Evolutionary conservation across 2,329 filamentous ascomycete species (phyloP).

Genomic region (Aspergillus neotritici): DNA sequence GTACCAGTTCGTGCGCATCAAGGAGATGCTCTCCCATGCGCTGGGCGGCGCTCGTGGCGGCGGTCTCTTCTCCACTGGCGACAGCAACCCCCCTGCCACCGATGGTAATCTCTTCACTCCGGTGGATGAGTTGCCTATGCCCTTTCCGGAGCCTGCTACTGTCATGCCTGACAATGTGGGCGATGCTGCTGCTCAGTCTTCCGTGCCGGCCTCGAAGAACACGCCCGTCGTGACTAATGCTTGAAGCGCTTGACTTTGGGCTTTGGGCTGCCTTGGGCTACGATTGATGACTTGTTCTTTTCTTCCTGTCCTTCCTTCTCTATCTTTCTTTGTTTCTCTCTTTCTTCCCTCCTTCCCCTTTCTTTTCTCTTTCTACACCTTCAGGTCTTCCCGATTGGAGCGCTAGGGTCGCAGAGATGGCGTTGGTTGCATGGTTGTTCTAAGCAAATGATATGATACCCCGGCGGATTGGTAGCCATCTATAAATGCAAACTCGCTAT

Average conservation of each 20-base stretch:
- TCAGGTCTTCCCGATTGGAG: too few relatives aligned
- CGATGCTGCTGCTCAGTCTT: constrained; percentile 21
- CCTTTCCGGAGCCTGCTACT: constrained; percentile 19
- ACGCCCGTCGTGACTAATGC: constrained; percentile 16
- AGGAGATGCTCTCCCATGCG: constrained; percentile 57
- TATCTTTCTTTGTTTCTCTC: not conserved
- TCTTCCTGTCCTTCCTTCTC: constrained; percentile 2
- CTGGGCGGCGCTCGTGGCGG: constrained; percentile 47
- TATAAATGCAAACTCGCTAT: too few relatives aligned
- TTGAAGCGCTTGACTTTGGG: constrained; percentile 2
- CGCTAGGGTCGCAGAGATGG: too few relatives aligned
- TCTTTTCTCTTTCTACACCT: not conserved
- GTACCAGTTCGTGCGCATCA: constrained; percentile 59
- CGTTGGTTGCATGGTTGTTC: too few relatives aligned
- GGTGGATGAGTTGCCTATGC: constrained; percentile 21
- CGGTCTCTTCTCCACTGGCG: constrained; percentile 40
- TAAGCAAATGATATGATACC: constrained; percentile 5
- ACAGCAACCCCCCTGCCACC: constrained; percentile 22
- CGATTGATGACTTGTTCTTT: constrained; percentile 7
- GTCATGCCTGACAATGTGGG: constrained; percentile 17
- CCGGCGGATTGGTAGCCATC: constrained; percentile 1
- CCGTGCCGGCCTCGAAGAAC: constrained; percentile 18
- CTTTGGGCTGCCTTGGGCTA: not conserved
- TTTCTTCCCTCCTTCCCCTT: not conserved
- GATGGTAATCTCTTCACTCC: constrained; percentile 32